Evolutionary conservation across 106 monocot species (phyloP), one percentile per base, ranked within the genome.

Genomic region (Dendrobium huoshanense): DNA sequence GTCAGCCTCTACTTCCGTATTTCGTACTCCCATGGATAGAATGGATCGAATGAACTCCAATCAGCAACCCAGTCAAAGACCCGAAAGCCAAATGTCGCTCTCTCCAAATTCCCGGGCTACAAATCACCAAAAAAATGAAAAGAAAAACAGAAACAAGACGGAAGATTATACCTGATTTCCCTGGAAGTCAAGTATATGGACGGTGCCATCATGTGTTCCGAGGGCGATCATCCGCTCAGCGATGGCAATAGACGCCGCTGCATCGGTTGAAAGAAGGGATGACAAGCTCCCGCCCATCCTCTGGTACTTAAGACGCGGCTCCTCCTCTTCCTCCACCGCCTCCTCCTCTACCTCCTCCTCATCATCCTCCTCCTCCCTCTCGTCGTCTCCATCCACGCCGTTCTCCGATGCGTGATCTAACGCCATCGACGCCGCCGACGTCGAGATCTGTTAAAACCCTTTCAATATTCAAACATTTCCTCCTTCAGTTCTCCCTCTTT

Each of bases 111-210:
- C 74, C 74, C 16, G 20, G 20, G 43, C 74, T 3, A 17, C 19
- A n/a, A 75, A 42, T 75, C 43, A 43, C 44, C 54, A 67, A 82
- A 45, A 51, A 61, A 31, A 5, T 43, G 27, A 75, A 65, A 19
- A 74, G 55, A 79, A 73, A 20, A 64, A 22, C 44, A 77, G 24
- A 15, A 41, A 20, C 6, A 78, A 79, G 41, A 58, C 2, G 45
- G 7, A 8, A 40, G 72, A 43, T 9, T 13, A 2, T 9, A 96
- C 94, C 94, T 97, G 97, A 88, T 97, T 97, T 27, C 97, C 97
- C 86, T 92, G 97, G 81, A 97, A 97, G 84, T 97, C 97, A 43
- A 97, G 97, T 79, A 97, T 97, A 79, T 97, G 94, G 33, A 97
- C 85, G 80, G 89, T 78, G 73, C 97, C 97, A 55, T 94, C 89